A percentile compares a stretch with the other conserved stretches of the same genome.
These are phyloP conservation scores for Penicillium verhagenii DNA, from an alignment of 495 filamentous ascomycete genomes.

Conservation along the genomic window DNA sequence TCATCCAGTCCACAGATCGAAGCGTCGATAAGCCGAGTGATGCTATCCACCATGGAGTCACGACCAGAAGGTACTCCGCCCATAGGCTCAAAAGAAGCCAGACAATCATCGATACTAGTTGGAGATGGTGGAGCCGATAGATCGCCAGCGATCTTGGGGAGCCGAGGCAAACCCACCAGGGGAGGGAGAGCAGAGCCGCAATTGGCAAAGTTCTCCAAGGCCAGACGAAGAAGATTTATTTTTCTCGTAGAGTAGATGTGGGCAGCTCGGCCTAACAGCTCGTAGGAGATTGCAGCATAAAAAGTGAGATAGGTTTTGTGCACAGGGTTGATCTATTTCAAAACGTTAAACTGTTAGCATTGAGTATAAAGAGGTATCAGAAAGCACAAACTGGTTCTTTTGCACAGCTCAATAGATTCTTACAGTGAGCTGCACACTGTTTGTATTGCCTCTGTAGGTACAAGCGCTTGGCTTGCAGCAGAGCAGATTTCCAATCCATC, in stretches of 20 bases:
- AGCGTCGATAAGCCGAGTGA: neutral
- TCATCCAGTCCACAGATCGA: neutral
- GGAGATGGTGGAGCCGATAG: neutral
- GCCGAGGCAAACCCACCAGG: conserved; percentile 9
- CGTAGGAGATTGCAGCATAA: conserved; percentile 46
- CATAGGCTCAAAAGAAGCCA: neutral
- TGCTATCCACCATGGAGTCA: neutral
- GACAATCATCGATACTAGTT: neutral
- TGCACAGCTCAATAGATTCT: conserved; percentile 27
- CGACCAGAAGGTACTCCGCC: neutral
- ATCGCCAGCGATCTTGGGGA: neutral
- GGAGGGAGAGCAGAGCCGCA: conserved; percentile 24
- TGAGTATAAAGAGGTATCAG: neutral
- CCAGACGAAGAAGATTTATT: conserved; percentile 31
- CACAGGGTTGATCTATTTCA: conserved; percentile 37
- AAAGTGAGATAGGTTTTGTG: conserved; percentile 43
- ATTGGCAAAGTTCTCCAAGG: conserved; percentile 30
- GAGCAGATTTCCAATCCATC: conserved; percentile 33
- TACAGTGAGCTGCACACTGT: conserved; percentile 39
- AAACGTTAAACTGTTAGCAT: conserved; percentile 4
- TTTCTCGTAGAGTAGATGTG: conserved; percentile 45
- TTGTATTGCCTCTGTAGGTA: conserved; percentile 46
- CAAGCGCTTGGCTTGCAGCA: conserved; percentile 36
- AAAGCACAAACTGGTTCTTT: conserved; percentile 27
- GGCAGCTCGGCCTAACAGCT: conserved; percentile 38